A percentile compares a stretch with the other conserved stretches of the same genome.
Evolutionary conservation across 176 grass and related monocot genomes (phyloP).

Genomic region (Tillandsia fasciculata): DNA sequence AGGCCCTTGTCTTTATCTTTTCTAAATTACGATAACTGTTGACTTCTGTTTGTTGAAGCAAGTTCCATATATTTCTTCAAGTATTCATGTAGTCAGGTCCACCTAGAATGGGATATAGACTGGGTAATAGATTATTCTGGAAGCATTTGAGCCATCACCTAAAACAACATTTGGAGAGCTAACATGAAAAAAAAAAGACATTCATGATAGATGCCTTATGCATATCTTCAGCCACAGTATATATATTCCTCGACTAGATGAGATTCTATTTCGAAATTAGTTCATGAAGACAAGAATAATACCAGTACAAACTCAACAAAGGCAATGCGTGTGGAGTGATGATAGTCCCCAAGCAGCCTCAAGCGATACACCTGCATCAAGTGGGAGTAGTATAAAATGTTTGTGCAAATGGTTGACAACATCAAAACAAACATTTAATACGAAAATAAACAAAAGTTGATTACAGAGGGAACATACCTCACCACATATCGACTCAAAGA

Average conservation of each 20-base stretch:
- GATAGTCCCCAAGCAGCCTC: conserved; percentile 96
- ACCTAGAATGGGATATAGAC: no score
- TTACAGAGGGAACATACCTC: conserved; percentile 47
- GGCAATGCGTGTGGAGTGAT: conserved; percentile 90
- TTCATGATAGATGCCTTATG: background rate
- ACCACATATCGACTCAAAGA: conserved; percentile 97
- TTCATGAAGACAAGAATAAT: conserved; percentile 18
- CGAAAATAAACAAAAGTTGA: conserved; percentile 6
- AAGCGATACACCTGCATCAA: conserved; percentile 68
- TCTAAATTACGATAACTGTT: no score
- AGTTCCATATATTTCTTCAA: no score
- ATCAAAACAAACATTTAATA: background rate
- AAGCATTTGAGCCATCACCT: no score
- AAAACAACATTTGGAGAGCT: no score
- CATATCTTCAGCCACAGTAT: background rate
- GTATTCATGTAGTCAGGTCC: no score
- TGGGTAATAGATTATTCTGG: no score
- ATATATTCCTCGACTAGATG: background rate
- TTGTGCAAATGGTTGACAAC: background rate
- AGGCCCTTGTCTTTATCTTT: no score
- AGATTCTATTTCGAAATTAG: background rate
- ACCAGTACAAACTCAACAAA: conserved; percentile 99
- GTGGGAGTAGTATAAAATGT: background rate
- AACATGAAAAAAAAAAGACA: no score
- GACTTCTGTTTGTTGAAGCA: no score